Conservation (phyloP, 805 yeast species). For the Candida wancherniae region DNA sequence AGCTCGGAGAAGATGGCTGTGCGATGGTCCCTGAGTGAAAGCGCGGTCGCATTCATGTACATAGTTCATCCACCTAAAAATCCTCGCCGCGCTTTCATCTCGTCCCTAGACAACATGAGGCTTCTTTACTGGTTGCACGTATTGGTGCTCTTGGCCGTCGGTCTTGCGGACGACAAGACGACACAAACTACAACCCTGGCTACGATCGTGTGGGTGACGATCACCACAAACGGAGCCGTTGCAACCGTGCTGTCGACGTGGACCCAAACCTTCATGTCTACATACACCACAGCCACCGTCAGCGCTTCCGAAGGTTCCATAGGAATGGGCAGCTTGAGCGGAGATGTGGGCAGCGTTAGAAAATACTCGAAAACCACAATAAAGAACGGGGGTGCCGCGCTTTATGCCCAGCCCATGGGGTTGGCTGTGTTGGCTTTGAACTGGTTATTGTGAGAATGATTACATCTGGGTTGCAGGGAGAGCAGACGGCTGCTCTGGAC, state of each 20-base stretch:
- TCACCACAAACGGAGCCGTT: conserved; percentile 27
- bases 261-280: conserved; percentile 24
- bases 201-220: conserved; percentile 34
- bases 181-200: conserved; percentile 14
- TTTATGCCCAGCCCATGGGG: conserved; percentile 16
- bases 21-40: too few relatives aligned
- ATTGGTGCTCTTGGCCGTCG: conserved; percentile 8
- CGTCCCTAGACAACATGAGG: conserved; percentile 5
- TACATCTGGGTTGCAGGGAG: background rate
- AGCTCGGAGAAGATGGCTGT: too few relatives aligned
- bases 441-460: conserved; percentile 6
- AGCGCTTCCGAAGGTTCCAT: conserved; percentile 24
- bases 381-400: conserved; percentile 7
- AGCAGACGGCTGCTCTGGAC: background rate
- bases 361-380: conserved; percentile 27
- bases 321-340: conserved; percentile 28
- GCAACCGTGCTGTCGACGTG: conserved; percentile 22
- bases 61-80: too few relatives aligned
- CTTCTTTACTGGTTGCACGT: conserved; percentile 6
- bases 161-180: conserved; percentile 9
- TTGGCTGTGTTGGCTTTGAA: conserved; percentile 4
- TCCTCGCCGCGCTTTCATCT: too few relatives aligned
- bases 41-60: too few relatives aligned
- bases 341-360: conserved; percentile 28
- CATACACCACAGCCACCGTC: conserved; percentile 16